phyloP scores from a whole-genome alignment of 2,329 filamentous ascomycete genomes.

The Talaromyces sp. region DNA sequence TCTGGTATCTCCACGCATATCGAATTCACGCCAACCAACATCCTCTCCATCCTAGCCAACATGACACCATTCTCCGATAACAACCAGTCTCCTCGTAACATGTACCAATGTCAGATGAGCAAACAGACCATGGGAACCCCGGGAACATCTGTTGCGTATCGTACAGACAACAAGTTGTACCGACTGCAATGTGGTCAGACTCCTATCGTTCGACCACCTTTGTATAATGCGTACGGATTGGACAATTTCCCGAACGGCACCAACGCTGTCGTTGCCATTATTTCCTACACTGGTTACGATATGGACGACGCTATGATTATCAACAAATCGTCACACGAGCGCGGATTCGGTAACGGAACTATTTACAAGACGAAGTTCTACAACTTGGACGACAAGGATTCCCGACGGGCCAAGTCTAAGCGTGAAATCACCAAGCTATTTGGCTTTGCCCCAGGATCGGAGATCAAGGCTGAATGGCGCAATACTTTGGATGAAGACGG shows the following conservation, averaged over 20 bases:
- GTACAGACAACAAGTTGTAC: constrained; percentile 97
- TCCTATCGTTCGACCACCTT: constrained; percentile 81
- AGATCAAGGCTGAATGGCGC: constrained; percentile 65
- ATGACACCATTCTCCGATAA: constrained; percentile 99
- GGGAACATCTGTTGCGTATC: constrained; percentile 73
- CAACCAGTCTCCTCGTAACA: constrained; percentile 97
- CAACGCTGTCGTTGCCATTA: constrained; percentile 93
- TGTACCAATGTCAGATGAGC: constrained; percentile 99
- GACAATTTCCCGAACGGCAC: constrained; percentile 98
- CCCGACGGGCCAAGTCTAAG: constrained; percentile 58
- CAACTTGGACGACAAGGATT: constrained; percentile 71
- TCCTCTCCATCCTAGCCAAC: constrained; percentile 94
- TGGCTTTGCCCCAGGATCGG: constrained; percentile 76
- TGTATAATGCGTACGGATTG: constrained; percentile 93
- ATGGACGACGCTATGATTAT: constrained; percentile 99
- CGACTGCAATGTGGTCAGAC: constrained; percentile 93
- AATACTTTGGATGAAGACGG: constrained; percentile 80
- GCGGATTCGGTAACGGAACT: constrained; percentile 90
- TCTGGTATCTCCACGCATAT: constrained; percentile 91
- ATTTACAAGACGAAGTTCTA: constrained; percentile 98
- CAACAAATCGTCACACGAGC: constrained; percentile 94
- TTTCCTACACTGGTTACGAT: constrained; percentile 98
- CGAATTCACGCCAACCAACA: constrained; percentile 90
- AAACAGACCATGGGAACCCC: constrained; percentile 99
- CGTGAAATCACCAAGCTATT: constrained; percentile 76